Conservation (phyloP, 139 green algal genomes). For the Axilococcus clingmanii region DNA sequence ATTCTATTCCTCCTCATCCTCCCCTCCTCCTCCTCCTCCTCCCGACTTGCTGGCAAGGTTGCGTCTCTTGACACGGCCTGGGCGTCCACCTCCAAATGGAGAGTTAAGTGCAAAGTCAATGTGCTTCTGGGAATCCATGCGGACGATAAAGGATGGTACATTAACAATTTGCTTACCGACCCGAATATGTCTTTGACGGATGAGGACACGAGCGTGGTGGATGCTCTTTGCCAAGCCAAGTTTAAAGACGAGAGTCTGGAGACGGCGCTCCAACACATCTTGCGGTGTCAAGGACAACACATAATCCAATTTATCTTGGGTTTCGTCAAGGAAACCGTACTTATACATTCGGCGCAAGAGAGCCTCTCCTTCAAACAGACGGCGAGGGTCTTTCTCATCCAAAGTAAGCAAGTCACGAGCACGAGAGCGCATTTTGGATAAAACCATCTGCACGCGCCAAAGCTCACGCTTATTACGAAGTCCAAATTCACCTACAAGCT, state of each 20-base stretch:
- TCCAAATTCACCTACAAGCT: constrained; percentile 98
- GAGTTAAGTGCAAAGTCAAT: constrained; percentile 97
- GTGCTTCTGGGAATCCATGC: constrained; percentile 99
- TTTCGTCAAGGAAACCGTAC: constrained; percentile 93
- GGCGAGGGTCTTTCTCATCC: constrained; percentile 85
- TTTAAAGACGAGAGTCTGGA: constrained; percentile 99
- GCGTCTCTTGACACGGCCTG: constrained; percentile 88
- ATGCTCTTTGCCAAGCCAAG: constrained; percentile 98
- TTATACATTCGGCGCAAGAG: constrained; percentile 92
- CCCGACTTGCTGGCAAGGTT: constrained; percentile 24
- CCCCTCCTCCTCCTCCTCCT: constrained; percentile 24
- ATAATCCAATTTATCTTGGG: constrained; percentile 98
- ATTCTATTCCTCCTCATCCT: constrained; percentile 38
- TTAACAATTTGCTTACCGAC: constrained; percentile 99
- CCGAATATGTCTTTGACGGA: constrained; percentile 96
- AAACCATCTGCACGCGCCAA: constrained; percentile 91
- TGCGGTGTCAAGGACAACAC: constrained; percentile 87
- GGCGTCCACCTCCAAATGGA: constrained; percentile 94
- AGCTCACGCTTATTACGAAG: constrained; percentile 99
- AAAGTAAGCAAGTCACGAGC: constrained; percentile 92
- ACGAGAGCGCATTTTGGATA: constrained; percentile 79
- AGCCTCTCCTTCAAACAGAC: constrained; percentile 95
- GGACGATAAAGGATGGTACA: constrained; percentile 96
- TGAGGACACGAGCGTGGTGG: constrained; percentile 97
- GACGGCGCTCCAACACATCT: constrained; percentile 71